Evolutionary conservation across 2,329 filamentous ascomycete species (phyloP).

Genomic region (Lecanicillium sp.): DNA sequence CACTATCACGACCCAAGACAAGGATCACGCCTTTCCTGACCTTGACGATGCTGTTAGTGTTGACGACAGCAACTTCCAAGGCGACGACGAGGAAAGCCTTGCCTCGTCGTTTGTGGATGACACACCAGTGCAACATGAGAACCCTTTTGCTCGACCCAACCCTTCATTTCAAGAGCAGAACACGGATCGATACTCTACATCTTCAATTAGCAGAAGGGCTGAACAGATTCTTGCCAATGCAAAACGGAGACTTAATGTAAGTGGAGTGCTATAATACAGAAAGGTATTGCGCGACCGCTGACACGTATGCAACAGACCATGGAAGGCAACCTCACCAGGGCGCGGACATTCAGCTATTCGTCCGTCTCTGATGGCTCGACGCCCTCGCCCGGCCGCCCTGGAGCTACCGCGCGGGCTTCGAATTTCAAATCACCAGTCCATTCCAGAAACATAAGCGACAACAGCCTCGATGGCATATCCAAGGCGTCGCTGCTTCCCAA

Average conservation of each 20-base stretch:
- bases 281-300: too few species aligned
- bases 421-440: conserved; percentile 13
- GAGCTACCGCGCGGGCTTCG: conserved; percentile 17
- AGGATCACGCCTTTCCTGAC: conserved; percentile 44
- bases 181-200: conserved; percentile 62
- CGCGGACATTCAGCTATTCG: conserved; percentile 53
- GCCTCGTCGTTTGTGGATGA: conserved; percentile 47
- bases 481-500: conserved; percentile 30
- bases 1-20: conserved; percentile 48
- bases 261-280: conserved; percentile 21
- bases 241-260: conserved; percentile 78
- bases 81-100: conserved; percentile 60
- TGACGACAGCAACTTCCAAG: conserved; percentile 58
- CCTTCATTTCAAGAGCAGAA: conserved; percentile 8
- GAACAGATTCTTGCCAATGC: conserved; percentile 90
- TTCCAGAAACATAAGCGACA: conserved; percentile 25
- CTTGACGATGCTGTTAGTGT: conserved; percentile 56
- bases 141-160: too few species aligned
- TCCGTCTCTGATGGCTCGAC: conserved; percentile 41
- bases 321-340: conserved; percentile 83
- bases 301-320: conserved; percentile 77
- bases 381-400: conserved; percentile 39
- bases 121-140: background rate
- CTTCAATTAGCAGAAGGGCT: conserved; percentile 70
- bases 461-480: conserved; percentile 11